phyloP scores from a whole-genome alignment of 176 grass and related monocot species.

The Thalia dealbata region DNA sequence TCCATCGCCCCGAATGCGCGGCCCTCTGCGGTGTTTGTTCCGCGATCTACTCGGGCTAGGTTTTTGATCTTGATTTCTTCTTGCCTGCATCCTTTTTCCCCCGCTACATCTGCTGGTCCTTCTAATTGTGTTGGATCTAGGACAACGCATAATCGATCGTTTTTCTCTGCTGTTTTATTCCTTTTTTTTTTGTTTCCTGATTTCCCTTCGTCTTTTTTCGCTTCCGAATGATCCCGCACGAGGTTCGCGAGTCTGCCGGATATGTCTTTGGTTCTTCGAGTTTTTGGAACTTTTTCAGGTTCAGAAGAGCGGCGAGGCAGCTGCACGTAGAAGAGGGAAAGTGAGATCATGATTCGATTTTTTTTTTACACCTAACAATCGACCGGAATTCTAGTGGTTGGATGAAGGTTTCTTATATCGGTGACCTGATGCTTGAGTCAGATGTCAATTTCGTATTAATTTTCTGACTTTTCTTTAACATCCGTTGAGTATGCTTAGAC shows the following conservation, averaged over 20 bases:
- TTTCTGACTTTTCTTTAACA: too few relatives aligned
- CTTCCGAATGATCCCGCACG: too few relatives aligned
- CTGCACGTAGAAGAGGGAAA: background rate
- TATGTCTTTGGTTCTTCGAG: background rate
- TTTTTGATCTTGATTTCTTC: background rate
- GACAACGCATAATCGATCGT: too few relatives aligned
- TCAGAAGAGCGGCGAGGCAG: background rate
- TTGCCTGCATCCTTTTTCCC: background rate
- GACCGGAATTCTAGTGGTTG: background rate
- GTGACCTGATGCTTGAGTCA: background rate
- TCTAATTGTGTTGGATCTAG: too few relatives aligned
- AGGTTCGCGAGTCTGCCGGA: background rate
- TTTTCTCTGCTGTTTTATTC: too few relatives aligned
- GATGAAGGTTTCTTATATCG: background rate
- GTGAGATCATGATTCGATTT: background rate
- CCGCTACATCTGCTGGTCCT: too few relatives aligned
- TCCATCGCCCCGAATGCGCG: background rate
- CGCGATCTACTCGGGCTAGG: background rate
- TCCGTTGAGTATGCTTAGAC: too few relatives aligned
- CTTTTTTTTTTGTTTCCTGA: too few relatives aligned
- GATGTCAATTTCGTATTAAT: too few relatives aligned
- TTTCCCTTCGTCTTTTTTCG: too few relatives aligned
- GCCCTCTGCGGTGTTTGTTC: background rate
- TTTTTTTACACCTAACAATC: background rate
- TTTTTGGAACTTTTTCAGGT: background rate